A percentile compares a stretch with the other conserved stretches of the same genome.
Conservation (phyloP, 805 yeast genomes). For the Zygotorulaspora sp. region DNA sequence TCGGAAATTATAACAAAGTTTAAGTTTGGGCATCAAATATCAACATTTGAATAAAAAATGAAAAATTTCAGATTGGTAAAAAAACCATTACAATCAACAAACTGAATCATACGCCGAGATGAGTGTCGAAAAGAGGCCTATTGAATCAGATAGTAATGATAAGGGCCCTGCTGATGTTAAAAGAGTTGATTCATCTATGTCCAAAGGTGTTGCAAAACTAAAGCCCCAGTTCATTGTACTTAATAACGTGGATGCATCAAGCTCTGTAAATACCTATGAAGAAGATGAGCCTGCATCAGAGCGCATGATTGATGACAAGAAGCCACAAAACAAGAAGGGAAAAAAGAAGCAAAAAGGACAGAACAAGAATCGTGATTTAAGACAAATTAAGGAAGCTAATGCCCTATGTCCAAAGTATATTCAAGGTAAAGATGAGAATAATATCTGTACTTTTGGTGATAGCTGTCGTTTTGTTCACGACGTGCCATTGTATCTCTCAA, state of each 20-base stretch:
- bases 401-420: conserved; percentile 61
- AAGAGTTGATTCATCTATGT: conserved; percentile 23
- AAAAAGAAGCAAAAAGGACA: conserved; percentile 65
- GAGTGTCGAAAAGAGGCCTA: conserved; percentile 26
- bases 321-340: conserved; percentile 38
- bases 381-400: conserved; percentile 59
- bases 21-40: too few relatives aligned
- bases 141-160: conserved; percentile 7
- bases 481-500: conserved; percentile 53
- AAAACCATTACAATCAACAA: too few relatives aligned
- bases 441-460: conserved; percentile 59
- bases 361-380: conserved; percentile 74
- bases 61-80: background rate
- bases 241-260: conserved; percentile 12
- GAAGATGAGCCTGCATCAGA: conserved; percentile 43
- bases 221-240: conserved; percentile 63
- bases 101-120: too few relatives aligned
- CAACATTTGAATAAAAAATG: background rate
- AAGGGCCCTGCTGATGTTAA: conserved; percentile 14
- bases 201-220: conserved; percentile 69
- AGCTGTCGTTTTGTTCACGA: conserved; percentile 81
- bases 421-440: conserved; percentile 44
- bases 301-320: conserved; percentile 38
- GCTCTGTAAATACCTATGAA: conserved; percentile 44
- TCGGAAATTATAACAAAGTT: too few relatives aligned